Base-by-base conservation (phyloP, 352 stramenopile species). In the Phytophthora multivora region DNA sequence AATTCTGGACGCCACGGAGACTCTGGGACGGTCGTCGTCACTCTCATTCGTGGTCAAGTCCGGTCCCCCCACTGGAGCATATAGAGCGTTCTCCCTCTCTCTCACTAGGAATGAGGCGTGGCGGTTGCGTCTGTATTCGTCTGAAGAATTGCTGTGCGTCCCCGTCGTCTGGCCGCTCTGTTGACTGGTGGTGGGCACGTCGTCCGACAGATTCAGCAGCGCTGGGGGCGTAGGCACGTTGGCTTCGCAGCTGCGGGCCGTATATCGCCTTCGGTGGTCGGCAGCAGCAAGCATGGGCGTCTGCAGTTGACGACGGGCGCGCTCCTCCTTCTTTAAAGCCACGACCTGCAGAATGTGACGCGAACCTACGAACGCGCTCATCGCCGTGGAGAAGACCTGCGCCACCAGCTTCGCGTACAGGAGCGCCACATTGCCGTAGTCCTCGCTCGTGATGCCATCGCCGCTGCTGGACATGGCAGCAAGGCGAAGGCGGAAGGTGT, bases 291-390 rank as follows among this genome's bases (percentile, higher is more conserved):
- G 52, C 59, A 80, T 74, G 38, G 71, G 71, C 56, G 71, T 80
- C 59, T 77, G 59, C 8, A 77, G 50, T 31, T 67, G 55, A 1
- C 57, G 43, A 11, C 66, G 59, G 23, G 59, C 59, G 25, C 59
- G 71, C 33, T 63, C 39, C n/a, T 71, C 48, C 15, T 68, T 63
- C 51, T 85, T 61, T 36, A 72, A 39, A 21, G 71, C 53, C 57
- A 83, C 16, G 50, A 86, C 75, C 51, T 89, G 80, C 31, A 89
- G 59, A 18, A 86, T 33, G 59, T 92, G 83, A 31, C 83, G 79
- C 36, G 75, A 69, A 46, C 79, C 81, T 10, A 92, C 75, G 64
- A 90, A 89, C 38, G 75, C 77, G 57, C 75, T 90, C 58, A 88
- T 76, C 53, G 76, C 72, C 48, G 81, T 83, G 35, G 83, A 92